These are phyloP conservation scores for Plenodomus tracheiphilus DNA, from an alignment of 2,329 filamentous ascomycete genomes.

Conservation along the genomic window DNA sequence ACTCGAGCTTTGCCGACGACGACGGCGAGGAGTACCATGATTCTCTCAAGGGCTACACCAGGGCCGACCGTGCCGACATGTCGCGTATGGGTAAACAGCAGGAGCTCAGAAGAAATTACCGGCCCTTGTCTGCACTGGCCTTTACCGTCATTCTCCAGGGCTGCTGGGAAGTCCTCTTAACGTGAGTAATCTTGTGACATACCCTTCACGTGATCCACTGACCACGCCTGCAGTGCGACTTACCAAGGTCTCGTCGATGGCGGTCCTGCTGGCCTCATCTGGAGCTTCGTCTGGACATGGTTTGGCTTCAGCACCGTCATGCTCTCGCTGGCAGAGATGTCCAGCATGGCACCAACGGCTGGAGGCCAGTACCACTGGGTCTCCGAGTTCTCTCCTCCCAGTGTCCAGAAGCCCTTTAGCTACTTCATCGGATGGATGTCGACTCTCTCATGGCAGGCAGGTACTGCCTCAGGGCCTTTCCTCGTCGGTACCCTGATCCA, in stretches of 20 bases:
- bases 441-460: constrained; percentile 55
- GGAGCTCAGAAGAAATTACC: constrained; percentile 40
- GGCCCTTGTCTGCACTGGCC: constrained; percentile 35
- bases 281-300: constrained; percentile 42
- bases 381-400: constrained; percentile 37
- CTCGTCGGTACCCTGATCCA: constrained; percentile 55
- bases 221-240: constrained; percentile 21
- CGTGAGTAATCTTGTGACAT: constrained; percentile 16
- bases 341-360: constrained; percentile 41
- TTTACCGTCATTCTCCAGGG: constrained; percentile 40
- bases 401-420: constrained; percentile 32
- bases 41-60: constrained; percentile 31
- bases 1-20: constrained; percentile 20
- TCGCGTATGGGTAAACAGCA: constrained; percentile 40
- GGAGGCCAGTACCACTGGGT: constrained; percentile 44
- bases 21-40: constrained; percentile 32
- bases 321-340: constrained; percentile 41
- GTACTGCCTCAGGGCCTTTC: constrained; percentile 53
- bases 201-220: constrained; percentile 1
- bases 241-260: constrained; percentile 36
- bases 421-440: constrained; percentile 52
- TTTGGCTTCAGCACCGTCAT: constrained; percentile 38
- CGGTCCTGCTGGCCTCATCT: constrained; percentile 39
- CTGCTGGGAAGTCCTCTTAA: constrained; percentile 41
- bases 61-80: constrained; percentile 36